phyloP scores from a whole-genome alignment of 208 protist genomes.

The Entamoeba invadens region DNA sequence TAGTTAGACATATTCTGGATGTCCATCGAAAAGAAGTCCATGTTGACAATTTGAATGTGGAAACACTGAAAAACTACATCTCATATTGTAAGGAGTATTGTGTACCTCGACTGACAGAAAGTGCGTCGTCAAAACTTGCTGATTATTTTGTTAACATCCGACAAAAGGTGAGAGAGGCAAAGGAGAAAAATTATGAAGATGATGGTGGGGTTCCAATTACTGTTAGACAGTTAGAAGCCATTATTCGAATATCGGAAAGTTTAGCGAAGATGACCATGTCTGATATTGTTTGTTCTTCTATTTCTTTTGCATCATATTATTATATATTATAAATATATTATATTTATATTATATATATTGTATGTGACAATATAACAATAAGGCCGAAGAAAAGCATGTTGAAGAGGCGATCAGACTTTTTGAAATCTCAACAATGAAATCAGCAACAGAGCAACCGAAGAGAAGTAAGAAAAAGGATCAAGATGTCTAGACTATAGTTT shows the following conservation, averaged over 20 bases:
- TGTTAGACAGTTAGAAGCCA: slow-evolving; percentile 64
- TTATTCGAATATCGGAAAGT: slow-evolving; percentile 84
- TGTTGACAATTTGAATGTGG: background rate
- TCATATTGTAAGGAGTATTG: background rate
- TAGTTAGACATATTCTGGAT: slow-evolving; percentile 59
- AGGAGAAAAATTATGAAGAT: background rate
- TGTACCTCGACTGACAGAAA: background rate
- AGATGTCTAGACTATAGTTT: too few relatives aligned
- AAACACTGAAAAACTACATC: background rate
- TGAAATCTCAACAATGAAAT: slow-evolving; percentile 2
- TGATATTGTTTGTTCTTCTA: background rate
- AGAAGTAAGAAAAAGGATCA: background rate
- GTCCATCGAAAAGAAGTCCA: background rate
- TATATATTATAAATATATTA: too few relatives aligned
- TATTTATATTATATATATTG: background rate
- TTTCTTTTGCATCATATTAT: too few relatives aligned
- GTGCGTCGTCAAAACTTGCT: background rate
- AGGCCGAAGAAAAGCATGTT: background rate
- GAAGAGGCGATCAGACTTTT: background rate
- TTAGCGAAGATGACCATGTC: slow-evolving; percentile 75
- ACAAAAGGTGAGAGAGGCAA: background rate
- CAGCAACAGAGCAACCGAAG: background rate
- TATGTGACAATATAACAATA: background rate
- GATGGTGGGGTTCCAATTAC: slow-evolving; percentile 63
- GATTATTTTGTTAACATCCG: background rate